A percentile compares a stretch with the other conserved stretches of the same genome.
Evolutionary conservation across 257 asterid genomes (phyloP).

Genomic region (Penstemon eatonii): DNA sequence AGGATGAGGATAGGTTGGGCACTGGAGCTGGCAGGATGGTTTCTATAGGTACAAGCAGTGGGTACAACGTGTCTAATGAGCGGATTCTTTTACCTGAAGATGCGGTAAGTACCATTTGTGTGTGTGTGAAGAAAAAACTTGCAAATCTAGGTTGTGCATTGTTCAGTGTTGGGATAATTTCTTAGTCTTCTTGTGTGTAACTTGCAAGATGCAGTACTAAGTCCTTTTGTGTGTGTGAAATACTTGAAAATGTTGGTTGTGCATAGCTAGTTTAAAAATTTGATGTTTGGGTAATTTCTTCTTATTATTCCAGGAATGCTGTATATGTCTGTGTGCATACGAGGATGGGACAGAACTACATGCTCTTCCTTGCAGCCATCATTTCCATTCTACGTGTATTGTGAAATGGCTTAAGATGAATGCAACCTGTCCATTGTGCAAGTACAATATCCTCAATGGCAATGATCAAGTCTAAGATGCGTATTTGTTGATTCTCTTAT

Average conservation of each 20-base stretch:
- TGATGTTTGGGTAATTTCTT: not conserved
- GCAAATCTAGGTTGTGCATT: not conserved
- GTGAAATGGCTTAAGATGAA: slow-evolving; percentile 98
- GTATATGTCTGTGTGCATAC: slow-evolving; percentile 77
- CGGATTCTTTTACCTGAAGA: slow-evolving; percentile 82
- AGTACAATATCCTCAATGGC: slow-evolving; percentile 93
- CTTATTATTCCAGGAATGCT: slow-evolving; percentile 72
- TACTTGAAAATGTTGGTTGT: not conserved
- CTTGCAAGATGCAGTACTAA: too few relatives aligned
- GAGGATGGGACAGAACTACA: slow-evolving; percentile 83
- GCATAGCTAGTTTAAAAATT: not conserved
- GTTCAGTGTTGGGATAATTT: not conserved
- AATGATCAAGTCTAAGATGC: slow-evolving; percentile 60
- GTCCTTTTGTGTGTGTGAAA: too few relatives aligned
- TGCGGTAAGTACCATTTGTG: slow-evolving; percentile 62
- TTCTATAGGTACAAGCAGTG: slow-evolving; percentile 69
- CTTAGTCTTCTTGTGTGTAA: not conserved
- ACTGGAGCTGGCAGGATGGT: slow-evolving; percentile 75
- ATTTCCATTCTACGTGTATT: slow-evolving; percentile 74
- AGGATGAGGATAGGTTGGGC: slow-evolving; percentile 58
- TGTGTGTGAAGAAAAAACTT: not conserved
- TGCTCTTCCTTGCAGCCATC: slow-evolving; percentile 84
- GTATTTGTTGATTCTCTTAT: too few relatives aligned
- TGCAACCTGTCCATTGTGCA: slow-evolving; percentile 96
- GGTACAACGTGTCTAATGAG: slow-evolving; percentile 52